phyloP scores from a whole-genome alignment of 2,329 filamentous ascomycete genomes.

The Trichophyton simii region DNA sequence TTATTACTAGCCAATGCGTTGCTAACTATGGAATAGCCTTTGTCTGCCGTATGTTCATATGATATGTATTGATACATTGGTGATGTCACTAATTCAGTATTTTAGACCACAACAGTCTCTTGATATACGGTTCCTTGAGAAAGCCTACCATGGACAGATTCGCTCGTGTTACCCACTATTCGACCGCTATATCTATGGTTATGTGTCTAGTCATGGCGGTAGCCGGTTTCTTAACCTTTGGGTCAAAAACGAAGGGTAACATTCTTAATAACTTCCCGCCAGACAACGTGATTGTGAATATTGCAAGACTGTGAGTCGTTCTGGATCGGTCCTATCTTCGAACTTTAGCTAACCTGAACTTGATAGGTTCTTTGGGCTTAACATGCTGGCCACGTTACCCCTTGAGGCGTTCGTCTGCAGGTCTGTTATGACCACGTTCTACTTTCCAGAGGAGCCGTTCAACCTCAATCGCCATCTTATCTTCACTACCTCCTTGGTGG shows the following conservation, averaged over 20 bases:
- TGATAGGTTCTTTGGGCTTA: constrained; percentile 74
- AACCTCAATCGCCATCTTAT: constrained; percentile 73
- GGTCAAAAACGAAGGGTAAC: constrained; percentile 82
- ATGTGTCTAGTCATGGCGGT: constrained; percentile 83
- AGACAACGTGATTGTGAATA: constrained; percentile 84
- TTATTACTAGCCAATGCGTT: neutral
- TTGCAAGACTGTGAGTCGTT: constrained; percentile 58
- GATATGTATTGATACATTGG: neutral
- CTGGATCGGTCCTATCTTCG: neutral
- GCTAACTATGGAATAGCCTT: constrained; percentile 42
- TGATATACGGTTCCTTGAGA: constrained; percentile 91
- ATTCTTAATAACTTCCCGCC: constrained; percentile 94
- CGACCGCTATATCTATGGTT: constrained; percentile 77
- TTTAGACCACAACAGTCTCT: constrained; percentile 78
- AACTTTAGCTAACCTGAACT: neutral
- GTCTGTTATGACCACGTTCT: constrained; percentile 89
- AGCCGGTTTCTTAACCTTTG: constrained; percentile 83
- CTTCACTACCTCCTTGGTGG: constrained; percentile 72
- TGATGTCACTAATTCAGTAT: constrained; percentile 10
- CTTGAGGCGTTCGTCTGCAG: constrained; percentile 96
- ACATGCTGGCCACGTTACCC: constrained; percentile 95
- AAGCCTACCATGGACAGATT: constrained; percentile 95
- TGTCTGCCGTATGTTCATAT: constrained; percentile 45
- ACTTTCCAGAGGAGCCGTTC: constrained; percentile 59
- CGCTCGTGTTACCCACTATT: constrained; percentile 83